These are phyloP conservation scores for Astrephomene gubernaculifera DNA, from an alignment of 139 green algal species.

Conservation along the genomic window DNA sequence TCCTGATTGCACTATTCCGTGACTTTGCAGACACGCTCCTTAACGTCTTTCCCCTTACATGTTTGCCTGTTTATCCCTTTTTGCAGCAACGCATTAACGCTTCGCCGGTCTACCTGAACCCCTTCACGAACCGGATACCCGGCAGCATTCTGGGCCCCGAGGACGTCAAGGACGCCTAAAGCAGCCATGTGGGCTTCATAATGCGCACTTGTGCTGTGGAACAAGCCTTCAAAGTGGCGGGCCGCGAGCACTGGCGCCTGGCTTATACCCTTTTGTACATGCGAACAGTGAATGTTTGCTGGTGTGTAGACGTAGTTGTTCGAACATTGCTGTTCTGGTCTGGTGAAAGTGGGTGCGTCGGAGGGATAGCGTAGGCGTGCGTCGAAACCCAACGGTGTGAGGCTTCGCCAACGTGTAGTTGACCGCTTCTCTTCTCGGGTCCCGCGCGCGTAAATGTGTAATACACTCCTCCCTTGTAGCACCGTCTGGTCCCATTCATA, in stretches of 20 bases:
- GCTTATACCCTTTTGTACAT: not conserved
- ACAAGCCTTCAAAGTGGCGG: too few species aligned
- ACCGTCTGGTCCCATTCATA: too few species aligned
- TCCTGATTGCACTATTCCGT: not conserved
- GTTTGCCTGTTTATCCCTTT: not conserved
- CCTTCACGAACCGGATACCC: conserved; percentile 57
- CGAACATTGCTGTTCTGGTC: not conserved
- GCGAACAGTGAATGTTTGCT: not conserved
- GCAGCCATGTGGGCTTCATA: not conserved
- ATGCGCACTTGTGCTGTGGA: too few species aligned
- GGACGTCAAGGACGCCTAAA: conserved; percentile 42
- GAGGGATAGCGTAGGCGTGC: too few species aligned
- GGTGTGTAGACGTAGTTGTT: not conserved
- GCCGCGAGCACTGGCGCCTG: not conserved
- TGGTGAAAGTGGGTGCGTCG: not conserved
- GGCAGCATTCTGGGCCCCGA: conserved; percentile 55
- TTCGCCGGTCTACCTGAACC: conserved; percentile 61
- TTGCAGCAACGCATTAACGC: conserved; percentile 60
- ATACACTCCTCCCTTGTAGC: too few species aligned
- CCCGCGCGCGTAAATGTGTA: too few species aligned
- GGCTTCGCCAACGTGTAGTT: too few species aligned
- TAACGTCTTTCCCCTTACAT: not conserved
- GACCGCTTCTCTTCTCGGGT: too few species aligned
- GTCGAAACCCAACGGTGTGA: too few species aligned
- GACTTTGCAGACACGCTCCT: not conserved